phyloP scores from a whole-genome alignment of 257 asterid species.

The Solanum arcanum region DNA sequence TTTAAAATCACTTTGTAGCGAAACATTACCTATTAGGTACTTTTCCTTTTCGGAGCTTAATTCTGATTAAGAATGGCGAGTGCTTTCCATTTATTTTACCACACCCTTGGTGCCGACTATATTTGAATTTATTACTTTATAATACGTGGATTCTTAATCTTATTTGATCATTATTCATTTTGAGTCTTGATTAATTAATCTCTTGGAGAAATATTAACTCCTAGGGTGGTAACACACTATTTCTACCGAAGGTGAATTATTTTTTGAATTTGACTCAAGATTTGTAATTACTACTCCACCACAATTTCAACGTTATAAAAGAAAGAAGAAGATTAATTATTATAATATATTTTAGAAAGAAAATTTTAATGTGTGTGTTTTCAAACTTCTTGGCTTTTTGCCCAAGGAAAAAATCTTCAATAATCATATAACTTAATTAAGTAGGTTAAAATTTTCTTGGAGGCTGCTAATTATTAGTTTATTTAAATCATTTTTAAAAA shows the following conservation, averaged over 20 bases:
- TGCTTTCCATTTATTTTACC: background rate
- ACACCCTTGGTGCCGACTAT: background rate
- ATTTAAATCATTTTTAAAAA: background rate
- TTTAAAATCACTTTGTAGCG: background rate
- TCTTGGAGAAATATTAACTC: background rate
- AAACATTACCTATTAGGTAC: background rate
- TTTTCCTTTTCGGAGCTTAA: background rate
- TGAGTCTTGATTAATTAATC: background rate
- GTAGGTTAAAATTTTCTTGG: background rate
- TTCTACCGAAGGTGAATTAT: fast-evolving
- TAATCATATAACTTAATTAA: background rate
- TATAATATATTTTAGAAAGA: background rate
- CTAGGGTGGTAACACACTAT: background rate
- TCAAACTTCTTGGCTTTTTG: background rate
- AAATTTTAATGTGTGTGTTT: background rate
- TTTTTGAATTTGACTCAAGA: too few relatives aligned
- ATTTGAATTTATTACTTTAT: too few relatives aligned
- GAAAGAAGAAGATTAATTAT: too few relatives aligned
- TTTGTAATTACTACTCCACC: background rate
- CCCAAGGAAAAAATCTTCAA: background rate
- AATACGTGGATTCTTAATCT: background rate
- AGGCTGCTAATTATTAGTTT: background rate
- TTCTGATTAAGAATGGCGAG: background rate
- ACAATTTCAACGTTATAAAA: background rate
- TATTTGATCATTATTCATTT: background rate